phyloP scores from a whole-genome alignment of 2,329 filamentous ascomycete genomes.

The Aspergillus pseudoglaucus region DNA sequence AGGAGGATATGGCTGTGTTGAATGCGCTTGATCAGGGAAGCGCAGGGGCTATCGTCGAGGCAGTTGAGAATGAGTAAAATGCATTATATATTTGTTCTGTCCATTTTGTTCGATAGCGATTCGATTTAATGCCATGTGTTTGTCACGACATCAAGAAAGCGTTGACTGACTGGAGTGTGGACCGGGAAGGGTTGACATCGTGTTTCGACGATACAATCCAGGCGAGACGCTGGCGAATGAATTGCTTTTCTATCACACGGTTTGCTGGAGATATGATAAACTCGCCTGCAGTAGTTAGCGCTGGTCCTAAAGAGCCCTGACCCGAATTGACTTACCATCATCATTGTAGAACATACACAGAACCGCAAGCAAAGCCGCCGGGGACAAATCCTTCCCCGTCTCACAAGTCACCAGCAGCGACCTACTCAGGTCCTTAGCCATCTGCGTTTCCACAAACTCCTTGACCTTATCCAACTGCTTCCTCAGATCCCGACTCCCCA shows the following conservation, averaged over 20 bases:
- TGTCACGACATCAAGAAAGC: slow-evolving; percentile 68
- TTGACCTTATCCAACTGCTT: slow-evolving; percentile 59
- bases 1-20: slow-evolving; percentile 52
- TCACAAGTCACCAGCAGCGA: slow-evolving; percentile 61
- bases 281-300: slow-evolving; percentile 17
- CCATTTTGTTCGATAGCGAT: background rate
- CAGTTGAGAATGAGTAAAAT: slow-evolving; percentile 37
- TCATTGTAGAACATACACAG: slow-evolving; percentile 67
- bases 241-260: slow-evolving; percentile 58
- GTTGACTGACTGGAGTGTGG: slow-evolving; percentile 87
- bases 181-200: slow-evolving; percentile 73
- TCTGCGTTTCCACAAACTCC: slow-evolving; percentile 44
- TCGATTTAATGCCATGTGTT: slow-evolving; percentile 3
- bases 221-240: slow-evolving; percentile 71
- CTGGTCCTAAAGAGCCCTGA: slow-evolving; percentile 13
- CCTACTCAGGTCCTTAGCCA: slow-evolving; percentile 22
- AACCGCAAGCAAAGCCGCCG: slow-evolving; percentile 69
- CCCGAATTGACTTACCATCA: slow-evolving; percentile 41
- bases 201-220: slow-evolving; percentile 75
- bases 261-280: slow-evolving; percentile 22
- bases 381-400: slow-evolving; percentile 70
- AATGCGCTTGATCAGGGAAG: slow-evolving; percentile 47
- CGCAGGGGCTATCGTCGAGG: slow-evolving; percentile 43
- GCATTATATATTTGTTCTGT: background rate
- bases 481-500: slow-evolving; percentile 77